Conservation (phyloP, 805 yeast genomes). For the Suhomyces faveliae region DNA sequence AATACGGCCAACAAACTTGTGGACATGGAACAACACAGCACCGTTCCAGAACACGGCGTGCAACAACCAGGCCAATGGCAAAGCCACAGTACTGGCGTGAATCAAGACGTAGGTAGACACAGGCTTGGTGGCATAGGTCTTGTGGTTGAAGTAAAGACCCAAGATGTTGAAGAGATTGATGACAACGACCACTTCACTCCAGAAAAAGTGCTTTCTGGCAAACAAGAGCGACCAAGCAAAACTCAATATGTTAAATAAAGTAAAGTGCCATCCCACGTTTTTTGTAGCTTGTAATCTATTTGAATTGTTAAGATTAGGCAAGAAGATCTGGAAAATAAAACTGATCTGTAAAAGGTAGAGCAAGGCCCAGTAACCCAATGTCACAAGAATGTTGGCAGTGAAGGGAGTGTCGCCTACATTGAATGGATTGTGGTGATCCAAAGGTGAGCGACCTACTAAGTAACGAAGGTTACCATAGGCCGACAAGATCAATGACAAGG, state of each 20-base stretch:
- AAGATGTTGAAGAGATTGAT: constrained; percentile 60
- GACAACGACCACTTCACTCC: constrained; percentile 57
- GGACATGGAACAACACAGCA: constrained; percentile 67
- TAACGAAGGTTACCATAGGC: constrained; percentile 55
- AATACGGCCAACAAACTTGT: constrained; percentile 58
- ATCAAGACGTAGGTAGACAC: constrained; percentile 52
- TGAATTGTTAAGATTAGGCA: constrained; percentile 25
- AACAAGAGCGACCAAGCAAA: constrained; percentile 67
- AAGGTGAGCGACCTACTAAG: constrained; percentile 54
- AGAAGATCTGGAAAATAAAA: constrained; percentile 47
- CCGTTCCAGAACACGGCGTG: constrained; percentile 84
- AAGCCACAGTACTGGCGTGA: constrained; percentile 64
- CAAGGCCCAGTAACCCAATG: constrained; percentile 58
- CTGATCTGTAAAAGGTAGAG: constrained; percentile 52
- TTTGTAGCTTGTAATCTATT: constrained; percentile 27
- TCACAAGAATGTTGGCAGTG: constrained; percentile 51
- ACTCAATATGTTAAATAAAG: constrained; percentile 56
- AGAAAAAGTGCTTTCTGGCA: constrained; percentile 54
- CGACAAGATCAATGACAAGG: constrained; percentile 55
- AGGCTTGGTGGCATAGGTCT: constrained; percentile 56
- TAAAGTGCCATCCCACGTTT: constrained; percentile 60
- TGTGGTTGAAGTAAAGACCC: constrained; percentile 54
- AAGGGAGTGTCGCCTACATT: constrained; percentile 68
- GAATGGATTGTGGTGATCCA: constrained; percentile 46
- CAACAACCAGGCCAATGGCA: constrained; percentile 74